A percentile compares a stretch with the other conserved stretches of the same genome.
phyloP scores from a whole-genome alignment of 2,329 filamentous ascomycete genomes.

The Pseudopithomyces maydicus region DNA sequence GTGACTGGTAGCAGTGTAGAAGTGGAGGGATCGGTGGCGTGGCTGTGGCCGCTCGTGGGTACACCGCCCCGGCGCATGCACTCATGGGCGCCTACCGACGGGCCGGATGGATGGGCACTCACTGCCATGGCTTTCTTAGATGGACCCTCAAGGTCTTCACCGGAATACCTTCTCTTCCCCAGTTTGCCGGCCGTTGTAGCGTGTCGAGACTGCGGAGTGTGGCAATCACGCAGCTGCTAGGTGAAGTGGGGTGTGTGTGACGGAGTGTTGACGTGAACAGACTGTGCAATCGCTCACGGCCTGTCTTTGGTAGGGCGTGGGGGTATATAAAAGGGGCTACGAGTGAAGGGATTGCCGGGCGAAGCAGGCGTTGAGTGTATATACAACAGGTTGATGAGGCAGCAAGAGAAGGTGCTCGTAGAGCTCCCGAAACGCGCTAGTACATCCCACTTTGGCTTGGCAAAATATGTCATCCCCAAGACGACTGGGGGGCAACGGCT shows the following conservation, averaged over 20 bases:
- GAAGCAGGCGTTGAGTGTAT: slow-evolving; percentile 1
- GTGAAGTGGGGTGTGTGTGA: slow-evolving; percentile 5
- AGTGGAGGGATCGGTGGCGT: slow-evolving; percentile 12
- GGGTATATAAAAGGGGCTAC: not conserved
- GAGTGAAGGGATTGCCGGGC: not conserved
- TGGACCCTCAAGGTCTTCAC: slow-evolving; percentile 46
- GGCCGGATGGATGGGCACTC: slow-evolving; percentile 22
- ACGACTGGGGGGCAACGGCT: not conserved
- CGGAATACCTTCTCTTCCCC: slow-evolving; percentile 48
- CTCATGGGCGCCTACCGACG: slow-evolving; percentile 10
- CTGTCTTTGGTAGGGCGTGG: not conserved
- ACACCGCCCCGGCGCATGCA: slow-evolving; percentile 24
- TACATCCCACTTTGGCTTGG: slow-evolving; percentile 12
- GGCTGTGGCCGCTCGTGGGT: slow-evolving; percentile 28
- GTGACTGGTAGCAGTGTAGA: not conserved
- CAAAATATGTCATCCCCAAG: slow-evolving; percentile 6
- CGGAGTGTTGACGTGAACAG: slow-evolving; percentile 4
- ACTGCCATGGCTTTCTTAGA: slow-evolving; percentile 49
- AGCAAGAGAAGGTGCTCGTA: slow-evolving; percentile 7
- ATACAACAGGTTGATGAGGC: slow-evolving; percentile 1
- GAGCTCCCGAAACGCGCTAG: slow-evolving; percentile 18
- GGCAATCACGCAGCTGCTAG: slow-evolving; percentile 10
- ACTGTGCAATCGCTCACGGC: not conserved
- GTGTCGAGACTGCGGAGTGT: slow-evolving; percentile 28
- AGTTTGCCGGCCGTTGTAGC: slow-evolving; percentile 44